Base-by-base conservation (phyloP, 1,139 yeast species). In the Pichia sp. region DNA sequence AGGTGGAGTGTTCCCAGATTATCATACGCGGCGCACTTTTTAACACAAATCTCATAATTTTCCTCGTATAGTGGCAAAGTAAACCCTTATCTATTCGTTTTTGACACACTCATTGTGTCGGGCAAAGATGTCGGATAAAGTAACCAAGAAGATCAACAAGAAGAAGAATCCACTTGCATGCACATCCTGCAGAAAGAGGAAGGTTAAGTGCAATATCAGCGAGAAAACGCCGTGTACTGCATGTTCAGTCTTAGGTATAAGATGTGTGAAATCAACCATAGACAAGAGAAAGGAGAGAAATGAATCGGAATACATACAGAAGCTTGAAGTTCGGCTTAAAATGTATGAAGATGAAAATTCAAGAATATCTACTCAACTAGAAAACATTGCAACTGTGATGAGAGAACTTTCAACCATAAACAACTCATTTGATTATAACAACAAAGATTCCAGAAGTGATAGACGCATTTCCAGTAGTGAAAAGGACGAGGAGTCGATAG, bases 211-310 rank as follows among this genome's bases (percentile, higher is more conserved):
- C 59, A 73, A 76, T 55, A 66, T 70, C 46, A 71, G 69, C n/a
- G 32, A 22, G 8, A 12, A 17, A 10, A 63, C 60, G 44, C 85
- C 85, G 0, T 80, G 85, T 55, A 65, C 71, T 21, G 70, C 70
- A 44, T 80, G 85, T 59, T 59, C 62, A 20, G 71, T 70, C 48
- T 66, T 72, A 7, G 68, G 69, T 3, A 67, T 72, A 14, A 76
- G 73, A 40, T 80, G 85, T 59, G 67, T 76, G 24, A 71, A 71
- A 39, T 70, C 75, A n/a, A 70, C 71, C 9, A 68, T 69, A 48
- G 85, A 80, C 58, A 66, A 75, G 68, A 63, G 85, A 40, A 78
- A 77, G 57, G 75, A 72, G 51, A 65, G 84, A 44, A 78, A 79
- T 5, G 70, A 77, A 0, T 75, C 73, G 8, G 70, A 70, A 40